Evolutionary conservation across 208 protist genomes (phyloP).

Genomic region (Acanthamoeba triangularis): DNA sequence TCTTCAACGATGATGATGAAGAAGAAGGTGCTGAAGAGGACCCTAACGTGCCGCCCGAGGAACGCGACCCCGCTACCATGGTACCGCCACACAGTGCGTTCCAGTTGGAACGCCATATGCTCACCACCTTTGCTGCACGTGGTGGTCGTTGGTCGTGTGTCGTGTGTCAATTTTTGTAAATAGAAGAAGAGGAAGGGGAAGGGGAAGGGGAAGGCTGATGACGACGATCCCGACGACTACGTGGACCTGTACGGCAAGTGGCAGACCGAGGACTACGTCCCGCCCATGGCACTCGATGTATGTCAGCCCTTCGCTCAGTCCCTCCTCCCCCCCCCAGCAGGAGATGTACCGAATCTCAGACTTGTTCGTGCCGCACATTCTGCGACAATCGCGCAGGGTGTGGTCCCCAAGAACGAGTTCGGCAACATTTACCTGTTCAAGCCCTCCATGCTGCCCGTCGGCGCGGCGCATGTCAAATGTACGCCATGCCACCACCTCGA

Average conservation of each 20-base stretch:
- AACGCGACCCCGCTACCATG: not conserved
- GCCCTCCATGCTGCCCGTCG: constrained; percentile 23
- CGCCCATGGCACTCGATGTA: not conserved
- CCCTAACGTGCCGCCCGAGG: not conserved
- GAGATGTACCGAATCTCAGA: too few relatives aligned
- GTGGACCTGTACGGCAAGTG: constrained; percentile 44
- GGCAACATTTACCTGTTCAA: constrained; percentile 62
- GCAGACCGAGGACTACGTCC: constrained; percentile 5
- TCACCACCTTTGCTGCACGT: too few relatives aligned
- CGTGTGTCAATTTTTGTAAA: not conserved
- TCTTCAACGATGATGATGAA: constrained; percentile 3
- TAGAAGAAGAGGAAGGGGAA: not conserved
- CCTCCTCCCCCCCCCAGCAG: not conserved
- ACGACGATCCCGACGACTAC: not conserved
- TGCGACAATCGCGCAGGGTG: not conserved
- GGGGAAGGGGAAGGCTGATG: not conserved
- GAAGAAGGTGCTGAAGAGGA: not conserved
- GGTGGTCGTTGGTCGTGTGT: too few relatives aligned
- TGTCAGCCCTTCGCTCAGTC: not conserved
- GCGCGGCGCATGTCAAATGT: constrained; percentile 30
- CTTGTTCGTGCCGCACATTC: too few relatives aligned
- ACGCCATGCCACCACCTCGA: not conserved
- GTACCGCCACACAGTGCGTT: too few relatives aligned
- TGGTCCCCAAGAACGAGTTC: constrained; percentile 44
- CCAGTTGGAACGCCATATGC: too few relatives aligned